Evolutionary conservation across 2,329 filamentous ascomycete species (phyloP).

Genomic region (Xylariaceae sp.): DNA sequence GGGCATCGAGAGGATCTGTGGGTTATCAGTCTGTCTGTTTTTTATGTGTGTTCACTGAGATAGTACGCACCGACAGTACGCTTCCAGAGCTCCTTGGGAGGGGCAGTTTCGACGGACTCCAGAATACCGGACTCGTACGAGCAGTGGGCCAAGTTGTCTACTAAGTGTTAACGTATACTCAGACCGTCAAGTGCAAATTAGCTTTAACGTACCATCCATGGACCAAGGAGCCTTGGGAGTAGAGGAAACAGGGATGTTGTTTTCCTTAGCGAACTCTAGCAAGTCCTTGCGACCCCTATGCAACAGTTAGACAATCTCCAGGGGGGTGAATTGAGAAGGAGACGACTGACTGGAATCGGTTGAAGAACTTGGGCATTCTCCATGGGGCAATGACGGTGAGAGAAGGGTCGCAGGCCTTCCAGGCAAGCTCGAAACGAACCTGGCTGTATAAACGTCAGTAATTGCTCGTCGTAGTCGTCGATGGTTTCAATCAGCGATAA

Average conservation of each 20-base stretch:
- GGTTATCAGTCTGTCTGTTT: not conserved
- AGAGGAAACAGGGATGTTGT: conserved; percentile 15
- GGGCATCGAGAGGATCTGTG: conserved; percentile 59
- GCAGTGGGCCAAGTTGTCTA: conserved; percentile 15
- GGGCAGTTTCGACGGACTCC: conserved; percentile 52
- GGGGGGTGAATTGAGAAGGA: conserved; percentile 3
- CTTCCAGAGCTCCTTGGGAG: conserved; percentile 69
- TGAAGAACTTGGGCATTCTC: conserved; percentile 64
- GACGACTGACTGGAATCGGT: conserved; percentile 50
- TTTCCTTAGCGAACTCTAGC: conserved; percentile 47
- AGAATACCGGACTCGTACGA: conserved; percentile 53
- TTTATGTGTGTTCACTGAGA: not conserved
- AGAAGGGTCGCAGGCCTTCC: conserved; percentile 21
- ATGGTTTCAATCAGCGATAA: not conserved
- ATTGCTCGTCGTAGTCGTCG: not conserved
- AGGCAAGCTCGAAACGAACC: conserved; percentile 38
- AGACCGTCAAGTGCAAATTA: not conserved
- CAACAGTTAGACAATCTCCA: not conserved
- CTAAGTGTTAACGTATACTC: not conserved
- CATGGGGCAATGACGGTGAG: conserved; percentile 63
- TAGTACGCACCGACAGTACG: conserved; percentile 38
- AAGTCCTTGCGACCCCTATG: conserved; percentile 60
- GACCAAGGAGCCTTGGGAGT: conserved; percentile 17
- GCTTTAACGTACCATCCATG: not conserved
- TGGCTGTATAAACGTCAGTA: conserved; percentile 27